Conservation (phyloP, 129 eudicot species). For the Scalesia atractyloides region DNA sequence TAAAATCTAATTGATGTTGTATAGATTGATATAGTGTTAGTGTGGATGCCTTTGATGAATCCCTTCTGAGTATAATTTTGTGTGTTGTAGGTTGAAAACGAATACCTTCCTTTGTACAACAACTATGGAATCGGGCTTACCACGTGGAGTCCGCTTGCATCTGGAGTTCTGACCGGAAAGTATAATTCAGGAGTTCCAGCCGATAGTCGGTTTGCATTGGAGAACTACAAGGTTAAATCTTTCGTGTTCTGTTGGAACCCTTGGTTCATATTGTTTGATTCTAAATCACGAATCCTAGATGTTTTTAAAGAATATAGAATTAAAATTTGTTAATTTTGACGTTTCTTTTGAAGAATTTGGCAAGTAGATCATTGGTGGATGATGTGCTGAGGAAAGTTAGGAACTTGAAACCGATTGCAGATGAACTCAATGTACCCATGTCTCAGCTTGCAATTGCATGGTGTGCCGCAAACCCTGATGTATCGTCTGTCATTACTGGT, state of each 20-base stretch:
- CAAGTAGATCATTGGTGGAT: conserved; percentile 79
- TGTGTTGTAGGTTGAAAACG: conserved; percentile 62
- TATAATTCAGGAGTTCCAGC: conserved; percentile 68
- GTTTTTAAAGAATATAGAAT: no score
- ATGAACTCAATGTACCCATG: conserved; percentile 73
- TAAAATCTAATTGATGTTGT: no score
- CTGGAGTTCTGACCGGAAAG: conserved; percentile 89
- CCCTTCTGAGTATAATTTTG: neutral
- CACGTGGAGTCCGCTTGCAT: conserved; percentile 97
- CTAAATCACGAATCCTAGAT: no score
- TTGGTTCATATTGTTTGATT: no score
- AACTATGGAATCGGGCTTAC: conserved; percentile 89
- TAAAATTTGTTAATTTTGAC: neutral
- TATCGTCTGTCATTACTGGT: conserved; percentile 89
- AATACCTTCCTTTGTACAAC: conserved; percentile 67
- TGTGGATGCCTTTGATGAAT: no score
- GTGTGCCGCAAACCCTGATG: conserved; percentile 94
- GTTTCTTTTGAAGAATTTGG: conserved; percentile 61
- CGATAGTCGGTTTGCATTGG: conserved; percentile 83
- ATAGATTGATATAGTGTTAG: no score
- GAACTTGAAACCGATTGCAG: conserved; percentile 78
- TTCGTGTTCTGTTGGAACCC: no score
- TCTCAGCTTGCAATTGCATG: conserved; percentile 97
- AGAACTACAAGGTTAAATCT: conserved; percentile 74
- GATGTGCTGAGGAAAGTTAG: conserved; percentile 82